A percentile compares a stretch with the other conserved stretches of the same genome.
phyloP scores from a whole-genome alignment of 495 filamentous ascomycete genomes.

The Neurospora sp. region DNA sequence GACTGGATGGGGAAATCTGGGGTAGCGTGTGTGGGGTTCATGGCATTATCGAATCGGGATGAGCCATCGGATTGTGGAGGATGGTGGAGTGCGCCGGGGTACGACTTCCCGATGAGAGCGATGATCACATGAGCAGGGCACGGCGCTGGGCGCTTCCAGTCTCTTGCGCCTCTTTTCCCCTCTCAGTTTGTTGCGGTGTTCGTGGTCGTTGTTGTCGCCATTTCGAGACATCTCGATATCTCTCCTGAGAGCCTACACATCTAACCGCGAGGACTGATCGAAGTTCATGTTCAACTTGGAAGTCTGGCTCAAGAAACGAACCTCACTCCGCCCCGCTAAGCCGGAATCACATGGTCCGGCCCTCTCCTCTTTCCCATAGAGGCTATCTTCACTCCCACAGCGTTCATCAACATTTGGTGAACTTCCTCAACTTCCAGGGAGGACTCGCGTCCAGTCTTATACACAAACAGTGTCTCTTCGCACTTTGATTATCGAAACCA shows the following conservation, averaged over 20 bases:
- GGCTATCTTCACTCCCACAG: not conserved
- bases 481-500: not conserved
- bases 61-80: not conserved
- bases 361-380: not conserved
- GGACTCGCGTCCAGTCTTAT: not conserved
- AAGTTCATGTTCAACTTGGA: not conserved
- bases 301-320: not conserved
- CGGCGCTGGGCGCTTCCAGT: not conserved
- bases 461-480: not conserved
- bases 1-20: not conserved
- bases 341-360: not conserved
- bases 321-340: not conserved
- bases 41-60: not conserved
- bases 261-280: not conserved
- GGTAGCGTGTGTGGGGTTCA: not conserved
- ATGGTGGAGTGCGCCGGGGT: not conserved
- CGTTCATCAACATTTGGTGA: not conserved
- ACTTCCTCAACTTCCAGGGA: not conserved
- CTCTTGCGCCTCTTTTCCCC: not conserved
- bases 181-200: not conserved
- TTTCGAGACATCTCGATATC: not conserved
- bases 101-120: not conserved
- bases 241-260: not conserved
- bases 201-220: not conserved
- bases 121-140: not conserved